Evolutionary conservation across 495 filamentous ascomycete genomes (phyloP), one percentile per base, ranked within the genome.

Genomic region (Aspergillus cavernicola): DNA sequence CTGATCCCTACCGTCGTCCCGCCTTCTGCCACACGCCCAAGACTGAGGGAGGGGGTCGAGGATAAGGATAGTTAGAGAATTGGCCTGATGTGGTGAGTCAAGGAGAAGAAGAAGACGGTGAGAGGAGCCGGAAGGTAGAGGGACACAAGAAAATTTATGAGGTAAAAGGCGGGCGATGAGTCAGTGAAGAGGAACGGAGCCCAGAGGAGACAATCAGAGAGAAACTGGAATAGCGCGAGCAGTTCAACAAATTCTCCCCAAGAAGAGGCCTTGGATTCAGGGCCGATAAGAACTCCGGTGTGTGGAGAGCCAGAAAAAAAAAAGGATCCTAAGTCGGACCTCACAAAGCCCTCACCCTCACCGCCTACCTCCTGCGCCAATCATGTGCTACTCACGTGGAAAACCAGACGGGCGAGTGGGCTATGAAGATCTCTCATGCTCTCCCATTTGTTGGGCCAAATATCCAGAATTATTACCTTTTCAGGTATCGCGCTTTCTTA

Each of bases 261-360:
- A 49, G 35, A 45, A 45, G 23, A 52, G 33, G 11, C 44, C 54
- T 50, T 55, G 47, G 37, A 43, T 57, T 39, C 33, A 42, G 48
- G 42, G 54, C 62, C 62, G 65, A 63, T 67, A 61, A 65, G 62
- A 61, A 54, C 62, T 63, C 62, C 62, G 65, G 62, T 65, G 58
- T 59, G 62, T 61, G 62, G 62, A 61, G 60, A 54, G 24, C 22
- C 46, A 50, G 33, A 32, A 23, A 32, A 37, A 32, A 37, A 26
- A 32, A 38, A 37, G 12, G 10, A 35, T 28, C 44, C 31, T 36
- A 6, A 20, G 13, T 32, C 31, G 44, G 16, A 36, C 18, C 42
- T 32, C 2, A 28, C 36, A 41, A 50, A 44, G 20, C 29, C 53
- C 13, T 32, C 8, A 2, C 11, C 5, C 29, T 38, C 49, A 58